Evolutionary conservation across 2,329 filamentous ascomycete genomes (phyloP).

Genomic region (Cercospora zeae-maydis): DNA sequence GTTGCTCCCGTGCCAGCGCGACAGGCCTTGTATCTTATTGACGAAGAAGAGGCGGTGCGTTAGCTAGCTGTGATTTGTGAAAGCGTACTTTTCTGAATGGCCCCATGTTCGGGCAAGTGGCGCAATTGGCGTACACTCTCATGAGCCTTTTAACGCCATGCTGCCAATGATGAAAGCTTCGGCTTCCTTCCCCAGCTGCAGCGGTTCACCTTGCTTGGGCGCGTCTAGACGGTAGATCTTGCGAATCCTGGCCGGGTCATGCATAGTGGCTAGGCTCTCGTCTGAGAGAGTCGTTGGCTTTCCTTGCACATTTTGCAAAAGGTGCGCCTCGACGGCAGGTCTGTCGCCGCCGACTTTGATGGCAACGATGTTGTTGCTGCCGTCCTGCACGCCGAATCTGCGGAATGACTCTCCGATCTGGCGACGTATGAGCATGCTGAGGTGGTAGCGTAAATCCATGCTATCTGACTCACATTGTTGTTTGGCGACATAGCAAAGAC

Average conservation of each 20-base stretch:
- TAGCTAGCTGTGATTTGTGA: not conserved
- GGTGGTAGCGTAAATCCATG: not conserved
- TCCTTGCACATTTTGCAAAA: constrained; percentile 61
- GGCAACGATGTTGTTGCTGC: constrained; percentile 69
- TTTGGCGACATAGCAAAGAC: constrained; percentile 76
- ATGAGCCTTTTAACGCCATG: constrained; percentile 64
- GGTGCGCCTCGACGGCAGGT: constrained; percentile 52
- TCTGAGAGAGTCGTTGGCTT: constrained; percentile 59
- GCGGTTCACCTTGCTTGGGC: constrained; percentile 34
- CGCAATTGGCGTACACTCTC: constrained; percentile 18
- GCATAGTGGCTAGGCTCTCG: constrained; percentile 54
- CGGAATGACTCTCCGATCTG: constrained; percentile 91
- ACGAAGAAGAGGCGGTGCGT: not conserved
- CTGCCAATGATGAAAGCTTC: constrained; percentile 69
- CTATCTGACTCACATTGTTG: constrained; percentile 64
- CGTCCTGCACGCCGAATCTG: constrained; percentile 73
- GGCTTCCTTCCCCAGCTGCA: constrained; percentile 45
- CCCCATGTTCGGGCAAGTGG: not conserved
- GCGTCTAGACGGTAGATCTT: constrained; percentile 84
- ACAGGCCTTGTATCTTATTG: not conserved
- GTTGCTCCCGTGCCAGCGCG: not conserved
- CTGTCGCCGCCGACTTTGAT: constrained; percentile 66
- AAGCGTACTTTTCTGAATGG: not conserved
- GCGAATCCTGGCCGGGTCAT: constrained; percentile 66
- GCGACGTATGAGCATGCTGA: not conserved